Base-by-base conservation (phyloP, 2,329 filamentous ascomycete species). In the Sphaerulina populicola region DNA sequence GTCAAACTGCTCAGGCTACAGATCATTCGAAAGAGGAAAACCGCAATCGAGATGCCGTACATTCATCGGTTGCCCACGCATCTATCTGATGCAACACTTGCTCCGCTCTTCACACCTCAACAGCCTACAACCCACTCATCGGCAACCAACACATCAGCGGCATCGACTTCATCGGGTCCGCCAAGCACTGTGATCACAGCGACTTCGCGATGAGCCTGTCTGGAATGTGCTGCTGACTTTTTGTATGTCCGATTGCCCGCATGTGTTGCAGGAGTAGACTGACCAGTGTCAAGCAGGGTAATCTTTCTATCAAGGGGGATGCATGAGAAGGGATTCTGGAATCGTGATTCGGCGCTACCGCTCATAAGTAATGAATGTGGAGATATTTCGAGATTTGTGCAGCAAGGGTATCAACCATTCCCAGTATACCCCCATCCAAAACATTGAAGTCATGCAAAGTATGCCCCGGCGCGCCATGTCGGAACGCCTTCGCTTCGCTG, bases 401-500 rank as follows among this genome's bases (percentile, higher is more conserved):
- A 33, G 36, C 15, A 38, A 15, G 45, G 45, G 45, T 47, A 47
- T 47, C 45, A 21, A 37, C 37, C 37, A 40, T 41, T 36, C 39
- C 39, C 44, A 39, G 31, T 38, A 37, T 39, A 37, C 21, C 40
- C 11, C 18, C 21, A 9, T 33, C 46, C 30, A 49, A 43, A 35
- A 7, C n/a, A 31, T 9, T 27, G 15, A 48, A 15, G 37, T 39
- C 9, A 6, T 39, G 37, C 39, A 41, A 41, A 23, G 39, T 41
- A 23, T 41, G 11, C 8, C 39, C 11, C 41, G 36, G 46, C 45
- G 45, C 45, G 45, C 45, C 41, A 15, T 14, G 23, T 33, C 15
- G 23, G 27, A 52, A 52, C 41, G 50, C 50, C 50, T 21, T 52
- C 50, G 50, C 50, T 45, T 39, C 46, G 47, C 46, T 49, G 29